Percentiles rank a stretch among this genome's conserved stretches.
phyloP scores from a whole-genome alignment of 805 yeast species.

The Starmera amethionina region DNA sequence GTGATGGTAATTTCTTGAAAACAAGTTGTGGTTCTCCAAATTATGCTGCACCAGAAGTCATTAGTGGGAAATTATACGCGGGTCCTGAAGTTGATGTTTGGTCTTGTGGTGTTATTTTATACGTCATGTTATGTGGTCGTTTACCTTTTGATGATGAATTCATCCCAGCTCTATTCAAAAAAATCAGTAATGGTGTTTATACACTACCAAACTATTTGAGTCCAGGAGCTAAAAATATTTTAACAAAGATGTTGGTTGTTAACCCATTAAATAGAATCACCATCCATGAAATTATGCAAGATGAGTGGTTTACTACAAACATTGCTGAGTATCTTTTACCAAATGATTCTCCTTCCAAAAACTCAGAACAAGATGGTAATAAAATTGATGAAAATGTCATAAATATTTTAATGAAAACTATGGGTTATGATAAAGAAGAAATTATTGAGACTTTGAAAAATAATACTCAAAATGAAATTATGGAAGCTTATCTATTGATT shows the following conservation, averaged over 20 bases:
- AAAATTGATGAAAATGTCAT: conserved; percentile 72
- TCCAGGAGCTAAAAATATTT: conserved; percentile 71
- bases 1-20: conserved; percentile 91
- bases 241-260: conserved; percentile 87
- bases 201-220: conserved; percentile 82
- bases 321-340: conserved; percentile 75
- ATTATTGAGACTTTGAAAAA: conserved; percentile 61
- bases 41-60: conserved; percentile 97
- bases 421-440: conserved; percentile 86
- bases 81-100: conserved; percentile 98
- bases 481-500: conserved; percentile 79
- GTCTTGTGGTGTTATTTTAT: conserved; percentile 93
- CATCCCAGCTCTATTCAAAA: conserved; percentile 88
- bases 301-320: conserved; percentile 83
- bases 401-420: conserved; percentile 60
- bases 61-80: conserved; percentile 87
- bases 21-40: conserved; percentile 96
- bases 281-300: conserved; percentile 84
- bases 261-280: conserved; percentile 92
- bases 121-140: conserved; percentile 93
- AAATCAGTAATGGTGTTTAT: conserved; percentile 87
- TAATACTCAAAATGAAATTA: conserved; percentile 59
- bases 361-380: conserved; percentile 6
- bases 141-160: conserved; percentile 95
- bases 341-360: conserved; percentile 23